Percentiles rank a stretch among this genome's conserved stretches.
Evolutionary conservation across 108 stramenopile species (phyloP).

Genomic region (Epithemia pelagica): DNA sequence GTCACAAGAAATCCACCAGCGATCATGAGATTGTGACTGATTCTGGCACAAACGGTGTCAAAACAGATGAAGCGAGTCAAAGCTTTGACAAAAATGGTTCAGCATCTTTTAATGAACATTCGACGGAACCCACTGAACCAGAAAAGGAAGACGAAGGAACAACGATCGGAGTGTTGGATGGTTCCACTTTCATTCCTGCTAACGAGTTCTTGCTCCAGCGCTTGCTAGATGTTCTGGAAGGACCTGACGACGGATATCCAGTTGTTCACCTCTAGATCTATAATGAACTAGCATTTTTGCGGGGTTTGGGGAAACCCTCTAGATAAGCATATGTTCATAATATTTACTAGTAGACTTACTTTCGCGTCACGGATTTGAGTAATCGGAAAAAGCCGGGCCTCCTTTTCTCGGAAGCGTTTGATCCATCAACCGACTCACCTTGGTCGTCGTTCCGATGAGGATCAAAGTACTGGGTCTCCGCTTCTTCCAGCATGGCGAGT

Average conservation of each 20-base stretch:
- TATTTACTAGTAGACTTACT: neutral
- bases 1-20: too few relatives aligned
- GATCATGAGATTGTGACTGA: too few relatives aligned
- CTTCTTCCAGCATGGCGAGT: slow-evolving; percentile 7
- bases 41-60: too few relatives aligned
- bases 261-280: neutral
- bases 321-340: too few relatives aligned
- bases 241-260: neutral
- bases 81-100: too few relatives aligned
- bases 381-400: neutral
- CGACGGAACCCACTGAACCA: too few relatives aligned
- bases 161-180: slow-evolving; percentile 4
- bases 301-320: too few relatives aligned
- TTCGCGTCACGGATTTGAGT: neutral
- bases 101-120: too few relatives aligned
- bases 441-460: neutral
- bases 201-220: slow-evolving; percentile 1
- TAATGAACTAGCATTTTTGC: too few relatives aligned
- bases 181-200: neutral
- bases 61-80: too few relatives aligned
- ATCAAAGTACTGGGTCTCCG: neutral
- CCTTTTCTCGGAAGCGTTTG: neutral
- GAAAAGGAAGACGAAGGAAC: too few relatives aligned
- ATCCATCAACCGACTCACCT: neutral
- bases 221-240: neutral